Evolutionary conservation across 352 stramenopile genomes (phyloP), one percentile per base, ranked within the genome.

Genomic region (Globisporangium megalacanthum): DNA sequence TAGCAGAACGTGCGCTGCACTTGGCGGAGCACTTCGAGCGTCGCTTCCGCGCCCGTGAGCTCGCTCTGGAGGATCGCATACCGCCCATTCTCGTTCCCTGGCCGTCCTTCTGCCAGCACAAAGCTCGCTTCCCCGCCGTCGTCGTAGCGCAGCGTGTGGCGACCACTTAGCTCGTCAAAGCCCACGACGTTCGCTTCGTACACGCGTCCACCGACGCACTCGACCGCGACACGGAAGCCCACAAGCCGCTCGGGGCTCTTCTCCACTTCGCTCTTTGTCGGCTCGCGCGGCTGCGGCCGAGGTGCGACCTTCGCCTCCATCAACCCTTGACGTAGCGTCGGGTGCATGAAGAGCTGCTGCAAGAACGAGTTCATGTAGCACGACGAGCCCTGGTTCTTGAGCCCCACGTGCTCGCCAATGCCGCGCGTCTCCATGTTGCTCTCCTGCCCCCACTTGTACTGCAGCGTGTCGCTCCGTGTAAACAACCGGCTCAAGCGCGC

Each of bases 301-400:
- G 78, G 68, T 42, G 75, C 52, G 13, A 95, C 83, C 50, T 89
- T 75, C 13, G 86, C 86, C 19, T 72, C 71, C 49, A 97, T 33
- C 35, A 97, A 55, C 14, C 86, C 88, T 68, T 92, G 76, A 2
- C 82, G 71, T 29, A 97, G 68, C 9, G 73, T 88, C 3, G 80
- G 76, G 45, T 94, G 80, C 80, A 96, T 95, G 58, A 96, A 99
- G 11, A 99, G 68, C 62, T 99, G 96, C 69, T 99, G 97, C 17
- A 99, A 74, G 17, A 99, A 92, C 1, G 95, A 99, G 67, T 99
- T 99, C 93, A 99, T 99, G 81, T 99, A 99, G 79, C 97, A 99
- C 9, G 97, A 99, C 68, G 95, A 99, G 49, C 97, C 97, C 65
- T 99, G 96, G 66, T 99, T 99, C 70, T 98, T 98, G 0, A 99